phyloP scores from a whole-genome alignment of 1,139 yeast species.

The Suhomyces coccinellae region DNA sequence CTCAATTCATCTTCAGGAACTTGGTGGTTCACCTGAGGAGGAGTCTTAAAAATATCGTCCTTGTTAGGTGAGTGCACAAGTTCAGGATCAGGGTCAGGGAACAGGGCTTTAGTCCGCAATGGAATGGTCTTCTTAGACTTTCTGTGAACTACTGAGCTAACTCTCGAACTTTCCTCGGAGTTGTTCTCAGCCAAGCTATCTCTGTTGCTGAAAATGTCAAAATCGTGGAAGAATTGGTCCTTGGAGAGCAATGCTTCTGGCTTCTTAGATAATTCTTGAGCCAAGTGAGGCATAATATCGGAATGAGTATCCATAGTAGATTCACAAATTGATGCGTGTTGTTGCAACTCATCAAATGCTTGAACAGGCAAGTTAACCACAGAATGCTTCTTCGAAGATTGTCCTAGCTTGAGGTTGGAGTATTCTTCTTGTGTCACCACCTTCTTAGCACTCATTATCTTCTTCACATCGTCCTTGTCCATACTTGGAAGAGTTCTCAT shows the following conservation, averaged over 20 bases:
- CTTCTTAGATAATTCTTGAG: slow-evolving; percentile 36
- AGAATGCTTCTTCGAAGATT: slow-evolving; percentile 28
- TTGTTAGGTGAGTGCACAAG: slow-evolving; percentile 24
- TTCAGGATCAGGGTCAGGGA: slow-evolving; percentile 43
- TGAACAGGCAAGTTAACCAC: slow-evolving; percentile 33
- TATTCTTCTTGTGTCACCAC: slow-evolving; percentile 47
- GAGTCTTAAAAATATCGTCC: slow-evolving; percentile 28
- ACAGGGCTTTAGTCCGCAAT: slow-evolving; percentile 9
- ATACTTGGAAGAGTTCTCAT: slow-evolving; percentile 49
- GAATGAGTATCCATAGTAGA: slow-evolving; percentile 29
- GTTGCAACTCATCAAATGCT: slow-evolving; percentile 35
- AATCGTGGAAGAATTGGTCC: slow-evolving; percentile 43
- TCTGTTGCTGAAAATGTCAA: slow-evolving; percentile 19
- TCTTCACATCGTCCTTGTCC: slow-evolving; percentile 50
- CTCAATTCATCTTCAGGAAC: slow-evolving; percentile 15
- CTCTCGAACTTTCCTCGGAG: slow-evolving; percentile 16
- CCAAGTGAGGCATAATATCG: slow-evolving; percentile 32
- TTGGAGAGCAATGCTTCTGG: slow-evolving; percentile 35
- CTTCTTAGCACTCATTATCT: slow-evolving; percentile 40
- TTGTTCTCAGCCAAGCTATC: slow-evolving; percentile 14
- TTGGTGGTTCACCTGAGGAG: slow-evolving; percentile 20
- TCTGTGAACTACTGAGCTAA: slow-evolving; percentile 17
- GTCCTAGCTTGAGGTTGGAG: slow-evolving; percentile 36
- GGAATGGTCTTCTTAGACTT: slow-evolving; percentile 9
- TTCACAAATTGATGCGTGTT: slow-evolving; percentile 44